These are phyloP conservation scores for Eucalyptus victrix DNA, from an alignment of 345 rosid genomes.

Conservation along the genomic window DNA sequence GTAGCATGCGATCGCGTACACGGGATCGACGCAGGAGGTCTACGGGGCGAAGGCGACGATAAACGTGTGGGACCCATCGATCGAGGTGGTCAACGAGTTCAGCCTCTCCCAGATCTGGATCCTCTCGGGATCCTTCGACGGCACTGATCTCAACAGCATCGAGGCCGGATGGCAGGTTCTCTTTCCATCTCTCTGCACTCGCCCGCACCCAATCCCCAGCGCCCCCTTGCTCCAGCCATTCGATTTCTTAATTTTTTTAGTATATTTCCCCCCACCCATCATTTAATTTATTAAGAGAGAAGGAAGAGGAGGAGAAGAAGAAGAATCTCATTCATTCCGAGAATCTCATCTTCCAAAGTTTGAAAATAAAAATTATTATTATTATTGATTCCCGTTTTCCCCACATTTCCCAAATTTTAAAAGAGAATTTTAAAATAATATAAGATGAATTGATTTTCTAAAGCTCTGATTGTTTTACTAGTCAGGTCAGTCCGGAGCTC, in stretches of 20 bases:
- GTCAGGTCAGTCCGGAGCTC: conserved; percentile 99
- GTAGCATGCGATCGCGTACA: conserved; percentile 96
- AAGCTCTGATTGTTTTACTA: conserved; percentile 70
- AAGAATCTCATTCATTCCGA: background rate
- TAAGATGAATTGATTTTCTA: conserved; percentile 1
- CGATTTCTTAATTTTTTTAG: background rate
- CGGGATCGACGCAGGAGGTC: conserved; percentile 46
- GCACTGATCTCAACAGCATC: conserved; percentile 97
- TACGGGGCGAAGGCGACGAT: conserved; percentile 92
- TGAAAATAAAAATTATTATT: too few relatives aligned
- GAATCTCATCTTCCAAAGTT: background rate
- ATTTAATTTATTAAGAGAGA: background rate
- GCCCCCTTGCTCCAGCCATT: background rate
- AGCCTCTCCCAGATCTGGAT: conserved; percentile 97
- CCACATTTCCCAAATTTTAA: background rate
- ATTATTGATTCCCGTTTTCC: background rate
- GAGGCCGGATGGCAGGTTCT: conserved; percentile 99
- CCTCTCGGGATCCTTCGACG: conserved; percentile 91
- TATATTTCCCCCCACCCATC: background rate
- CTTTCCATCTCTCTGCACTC: conserved; percentile 8
- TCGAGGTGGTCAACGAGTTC: conserved; percentile 80
- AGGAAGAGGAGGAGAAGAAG: background rate
- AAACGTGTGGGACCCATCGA: conserved; percentile 94
- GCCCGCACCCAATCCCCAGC: background rate
- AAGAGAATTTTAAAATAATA: background rate